These are phyloP conservation scores for Schoenoplectus triqueter DNA, from an alignment of 202 grass and related monocot genomes.

Conservation along the genomic window DNA sequence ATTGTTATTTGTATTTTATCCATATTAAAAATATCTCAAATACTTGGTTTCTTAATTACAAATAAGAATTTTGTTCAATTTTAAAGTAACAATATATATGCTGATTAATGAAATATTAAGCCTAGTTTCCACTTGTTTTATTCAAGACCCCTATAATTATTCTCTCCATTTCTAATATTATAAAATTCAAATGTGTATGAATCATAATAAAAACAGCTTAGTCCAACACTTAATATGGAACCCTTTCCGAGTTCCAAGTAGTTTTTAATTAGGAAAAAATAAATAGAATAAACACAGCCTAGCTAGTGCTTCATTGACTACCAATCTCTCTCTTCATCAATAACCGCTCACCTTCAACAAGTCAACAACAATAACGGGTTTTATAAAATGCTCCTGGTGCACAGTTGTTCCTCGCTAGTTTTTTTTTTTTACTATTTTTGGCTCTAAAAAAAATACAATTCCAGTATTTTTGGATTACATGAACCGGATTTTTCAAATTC, in stretches of 20 bases:
- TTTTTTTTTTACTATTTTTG: background rate
- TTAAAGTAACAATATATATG: too few relatives aligned
- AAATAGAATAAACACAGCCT: slow-evolving; percentile 21
- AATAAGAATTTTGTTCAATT: too few relatives aligned
- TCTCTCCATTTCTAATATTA: too few relatives aligned
- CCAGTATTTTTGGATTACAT: background rate
- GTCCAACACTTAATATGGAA: background rate
- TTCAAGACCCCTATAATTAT: too few relatives aligned
- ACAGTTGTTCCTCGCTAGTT: background rate
- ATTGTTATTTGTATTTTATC: too few relatives aligned
- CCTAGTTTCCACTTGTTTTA: too few relatives aligned
- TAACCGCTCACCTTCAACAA: slow-evolving; percentile 17
- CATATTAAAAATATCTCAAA: too few relatives aligned
- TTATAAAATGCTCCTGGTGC: slow-evolving; percentile 11
- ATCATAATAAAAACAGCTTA: background rate
- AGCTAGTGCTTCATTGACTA: slow-evolving; percentile 1
- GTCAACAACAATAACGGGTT: background rate
- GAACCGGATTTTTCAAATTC: slow-evolving; percentile 3
- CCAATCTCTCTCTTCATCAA: slow-evolving; percentile 9
- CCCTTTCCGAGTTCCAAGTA: background rate
- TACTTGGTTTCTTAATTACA: too few relatives aligned
- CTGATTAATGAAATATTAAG: too few relatives aligned
- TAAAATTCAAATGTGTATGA: background rate
- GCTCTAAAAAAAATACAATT: background rate
- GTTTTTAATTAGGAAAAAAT: background rate